Base-by-base conservation (phyloP, 2,329 filamentous ascomycete genomes). In the Pyrenophora teres region DNA sequence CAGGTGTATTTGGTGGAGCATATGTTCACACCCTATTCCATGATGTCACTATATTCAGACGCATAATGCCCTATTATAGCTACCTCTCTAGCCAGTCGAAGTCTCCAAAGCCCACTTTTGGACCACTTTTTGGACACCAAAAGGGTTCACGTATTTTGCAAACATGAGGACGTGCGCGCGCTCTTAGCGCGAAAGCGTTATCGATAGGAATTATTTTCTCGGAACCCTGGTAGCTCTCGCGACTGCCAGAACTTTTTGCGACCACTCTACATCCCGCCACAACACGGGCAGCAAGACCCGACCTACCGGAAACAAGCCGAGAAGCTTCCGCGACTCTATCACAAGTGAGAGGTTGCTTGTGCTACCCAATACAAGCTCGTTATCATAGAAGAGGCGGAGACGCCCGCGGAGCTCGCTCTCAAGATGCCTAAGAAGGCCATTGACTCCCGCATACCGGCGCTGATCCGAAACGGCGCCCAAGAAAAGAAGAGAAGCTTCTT, bases 401-500 rank as follows among this genome's bases (percentile, higher is more conserved):
- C 63, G 63, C 64, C 61, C 67, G 59, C 55, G 59, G 57, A 68
- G 62, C 57, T 61, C 57, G 62, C 57, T 60, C 57, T 62, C 59
- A 67, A 62, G 54, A 74, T 74, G 71, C 64, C 64, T 15, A 74
- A 74, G 65, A 74, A 74, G 64, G 71, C 71, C 40, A 55, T 52
- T 60, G 72, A 75, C 52, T 69, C 71, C 35, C 72, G 72, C 21
- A 74, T 75, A 57, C 72, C 72, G 49, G 72, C 72, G 45, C 56
- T 75, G 61, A 75, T 75, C 40, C 71, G 72, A 15, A 75, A 75
- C 58, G 72, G 72, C 33, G 72, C 70, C 30, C 72, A 74, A 75
- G 92, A 97, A 75, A 97, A 96, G 84, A 97, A 97, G 80, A 86
- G 94, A 75, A 96, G 90, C 78, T 97, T 99, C 80, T 95, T 99